Conservation (phyloP, 2,329 filamentous ascomycete species). For the Monosporascus sp. region DNA sequence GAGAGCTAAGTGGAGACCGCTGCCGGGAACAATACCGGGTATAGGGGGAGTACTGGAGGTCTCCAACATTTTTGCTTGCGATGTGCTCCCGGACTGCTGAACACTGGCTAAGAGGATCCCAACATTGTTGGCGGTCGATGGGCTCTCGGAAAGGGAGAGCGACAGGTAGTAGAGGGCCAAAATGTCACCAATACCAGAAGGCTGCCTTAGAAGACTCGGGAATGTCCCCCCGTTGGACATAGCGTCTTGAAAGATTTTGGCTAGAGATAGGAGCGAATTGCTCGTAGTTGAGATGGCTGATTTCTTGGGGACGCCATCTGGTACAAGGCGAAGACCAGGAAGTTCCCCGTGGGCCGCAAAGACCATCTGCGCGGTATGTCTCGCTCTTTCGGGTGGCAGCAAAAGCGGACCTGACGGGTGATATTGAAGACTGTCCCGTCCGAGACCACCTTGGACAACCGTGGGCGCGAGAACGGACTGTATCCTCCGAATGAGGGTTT, state of each 20-base stretch:
- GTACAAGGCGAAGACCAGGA: conserved; percentile 71
- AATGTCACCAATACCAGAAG: conserved; percentile 83
- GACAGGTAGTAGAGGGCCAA: conserved; percentile 93
- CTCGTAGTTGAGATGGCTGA: conserved; percentile 89
- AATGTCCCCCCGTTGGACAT: conserved; percentile 69
- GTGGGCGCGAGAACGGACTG: conserved; percentile 61
- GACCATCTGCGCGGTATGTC: conserved; percentile 76
- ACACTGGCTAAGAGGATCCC: conserved; percentile 94
- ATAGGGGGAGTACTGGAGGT: conserved; percentile 43
- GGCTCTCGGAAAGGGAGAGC: conserved; percentile 87
- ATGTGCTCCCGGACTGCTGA: conserved; percentile 57
- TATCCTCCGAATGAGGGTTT: conserved; percentile 73
- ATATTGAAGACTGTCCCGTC: conserved; percentile 23
- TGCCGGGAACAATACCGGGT: conserved; percentile 78
- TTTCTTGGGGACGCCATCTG: conserved; percentile 66
- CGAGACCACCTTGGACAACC: conserved; percentile 24
- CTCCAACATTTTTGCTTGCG: conserved; percentile 23
- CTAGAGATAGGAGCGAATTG: conserved; percentile 88
- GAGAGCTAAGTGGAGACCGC: conserved; percentile 80
- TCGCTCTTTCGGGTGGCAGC: conserved; percentile 76
- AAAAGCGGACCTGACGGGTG: conserved; percentile 61
- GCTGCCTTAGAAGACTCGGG: conserved; percentile 52
- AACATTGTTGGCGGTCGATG: conserved; percentile 96
- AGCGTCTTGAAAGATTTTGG: conserved; percentile 96
- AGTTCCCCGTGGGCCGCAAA: conserved; percentile 73